These are phyloP conservation scores for Fusarium sp. DNA, from an alignment of 2,329 filamentous ascomycete species.

Conservation along the genomic window DNA sequence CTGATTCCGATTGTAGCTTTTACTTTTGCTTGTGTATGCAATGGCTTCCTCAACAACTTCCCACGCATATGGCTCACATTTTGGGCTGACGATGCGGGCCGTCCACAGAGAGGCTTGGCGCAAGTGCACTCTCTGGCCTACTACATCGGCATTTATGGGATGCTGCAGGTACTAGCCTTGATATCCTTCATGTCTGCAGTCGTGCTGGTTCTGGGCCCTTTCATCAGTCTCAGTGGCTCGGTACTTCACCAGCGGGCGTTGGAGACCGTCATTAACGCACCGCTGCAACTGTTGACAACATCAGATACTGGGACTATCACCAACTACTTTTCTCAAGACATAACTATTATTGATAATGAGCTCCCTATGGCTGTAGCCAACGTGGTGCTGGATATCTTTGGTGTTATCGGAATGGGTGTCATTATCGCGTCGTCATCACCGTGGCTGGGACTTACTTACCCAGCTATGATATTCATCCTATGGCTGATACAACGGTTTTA, in stretches of 20 bases:
- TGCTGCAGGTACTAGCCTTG: conserved; percentile 29
- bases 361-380: conserved; percentile 48
- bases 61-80: conserved; percentile 51
- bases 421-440: background rate
- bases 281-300: conserved; percentile 51
- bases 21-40: conserved; percentile 26
- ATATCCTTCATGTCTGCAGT: conserved; percentile 29
- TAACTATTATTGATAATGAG: conserved; percentile 51
- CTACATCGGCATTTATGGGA: conserved; percentile 44
- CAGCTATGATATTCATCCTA: background rate
- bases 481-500: background rate
- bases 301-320: conserved; percentile 52
- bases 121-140: conserved; percentile 27
- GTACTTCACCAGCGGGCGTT: conserved; percentile 46
- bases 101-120: no score
- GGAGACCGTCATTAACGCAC: conserved; percentile 46
- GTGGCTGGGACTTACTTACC: background rate
- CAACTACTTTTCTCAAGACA: conserved; percentile 56
- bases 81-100: conserved; percentile 46
- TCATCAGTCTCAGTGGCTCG: conserved; percentile 42
- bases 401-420: conserved; percentile 51
- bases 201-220: conserved; percentile 24
- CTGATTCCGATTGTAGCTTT: conserved; percentile 15
- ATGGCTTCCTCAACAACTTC: conserved; percentile 42
- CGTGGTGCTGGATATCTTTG: conserved; percentile 21